Evolutionary conservation across 2,329 filamentous ascomycete genomes (phyloP).

Genomic region (Chrysosporium keratinophilum): DNA sequence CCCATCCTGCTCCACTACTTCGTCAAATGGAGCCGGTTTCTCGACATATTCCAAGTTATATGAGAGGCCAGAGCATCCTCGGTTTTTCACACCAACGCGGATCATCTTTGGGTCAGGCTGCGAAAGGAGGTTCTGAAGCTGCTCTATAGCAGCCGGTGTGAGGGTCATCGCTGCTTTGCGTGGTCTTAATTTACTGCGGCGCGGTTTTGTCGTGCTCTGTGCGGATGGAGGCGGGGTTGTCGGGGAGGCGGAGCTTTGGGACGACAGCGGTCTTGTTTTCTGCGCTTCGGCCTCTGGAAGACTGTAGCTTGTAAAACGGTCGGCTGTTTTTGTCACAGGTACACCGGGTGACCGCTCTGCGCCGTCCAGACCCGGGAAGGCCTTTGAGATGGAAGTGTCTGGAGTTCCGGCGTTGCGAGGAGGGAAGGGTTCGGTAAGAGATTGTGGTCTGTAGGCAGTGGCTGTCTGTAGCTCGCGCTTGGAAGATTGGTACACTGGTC

Average conservation of each 20-base stretch:
- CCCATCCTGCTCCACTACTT: constrained; percentile 88
- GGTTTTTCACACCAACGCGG: constrained; percentile 84
- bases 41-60: constrained; percentile 96
- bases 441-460: constrained; percentile 53
- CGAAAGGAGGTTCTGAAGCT: constrained; percentile 65
- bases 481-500: constrained; percentile 38
- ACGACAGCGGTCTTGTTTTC: constrained; percentile 46
- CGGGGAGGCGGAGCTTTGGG: constrained; percentile 20
- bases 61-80: constrained; percentile 84
- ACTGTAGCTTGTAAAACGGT: constrained; percentile 35
- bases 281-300: constrained; percentile 57
- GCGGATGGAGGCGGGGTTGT: constrained; percentile 20
- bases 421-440: constrained; percentile 43
- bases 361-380: constrained; percentile 39
- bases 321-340: constrained; percentile 12
- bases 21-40: constrained; percentile 77
- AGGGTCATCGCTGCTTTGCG: constrained; percentile 88
- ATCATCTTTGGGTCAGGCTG: constrained; percentile 87
- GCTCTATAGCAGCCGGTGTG: constrained; percentile 66
- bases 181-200: constrained; percentile 58
- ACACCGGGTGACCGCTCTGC: constrained; percentile 33
- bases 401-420: constrained; percentile 49
- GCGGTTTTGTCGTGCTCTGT: constrained; percentile 42
- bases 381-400: constrained; percentile 51
- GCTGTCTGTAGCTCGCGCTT: constrained; percentile 56